Base-by-base conservation (phyloP, 495 filamentous ascomycete species). In the Lophium mytilinum region DNA sequence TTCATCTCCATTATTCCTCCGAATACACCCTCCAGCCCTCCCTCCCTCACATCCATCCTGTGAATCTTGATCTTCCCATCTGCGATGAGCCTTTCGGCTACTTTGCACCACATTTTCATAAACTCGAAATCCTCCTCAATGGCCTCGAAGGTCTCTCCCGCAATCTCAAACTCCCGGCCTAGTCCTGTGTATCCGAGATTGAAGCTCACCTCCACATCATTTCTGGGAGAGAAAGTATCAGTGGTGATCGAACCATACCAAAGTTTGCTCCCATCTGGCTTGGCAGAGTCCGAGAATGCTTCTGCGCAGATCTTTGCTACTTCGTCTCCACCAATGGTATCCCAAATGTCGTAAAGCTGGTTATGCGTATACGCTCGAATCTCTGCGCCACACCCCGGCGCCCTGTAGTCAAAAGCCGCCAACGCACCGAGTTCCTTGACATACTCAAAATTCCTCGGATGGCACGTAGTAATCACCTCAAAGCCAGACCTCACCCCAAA, bases 341-440 rank as follows among this genome's bases (percentile, higher is more conserved):
- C 68, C 46, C 67, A 63, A 34, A 53, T 65, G 33, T 63, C 49
- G 37, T 42, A 52, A 8, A 71, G 59, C 19, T 37, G 50, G 57
- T 69, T 48, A 15, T 61, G 14, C 9, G 68, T 71, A 49, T 63
- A 43, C 11, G 56, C 61, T 42, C 67, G 60, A 47, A 69, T 79
- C 10, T 77, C 67, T 1, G 70, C 58, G 0, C 71, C 72, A 55
- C 69, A 73, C 0, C 67, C 65, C 1, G 73, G 64, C 0, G 63
- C 63, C 7, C 68, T 64, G 62, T 83, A 83, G 68, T 85, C 80
- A 53, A 80, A 83, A 0, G 75, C 73, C 8, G 61, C 57, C 24
- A 67, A 67, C 0, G 79, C 81, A 6, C 82, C 82, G 34, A 73
- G 74, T 3, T 54, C 62, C 21, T 68, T 64, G 10, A 78, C 79